phyloP scores from a whole-genome alignment of 768 basidiomycete genomes.

The Suillus tomentosus region DNA sequence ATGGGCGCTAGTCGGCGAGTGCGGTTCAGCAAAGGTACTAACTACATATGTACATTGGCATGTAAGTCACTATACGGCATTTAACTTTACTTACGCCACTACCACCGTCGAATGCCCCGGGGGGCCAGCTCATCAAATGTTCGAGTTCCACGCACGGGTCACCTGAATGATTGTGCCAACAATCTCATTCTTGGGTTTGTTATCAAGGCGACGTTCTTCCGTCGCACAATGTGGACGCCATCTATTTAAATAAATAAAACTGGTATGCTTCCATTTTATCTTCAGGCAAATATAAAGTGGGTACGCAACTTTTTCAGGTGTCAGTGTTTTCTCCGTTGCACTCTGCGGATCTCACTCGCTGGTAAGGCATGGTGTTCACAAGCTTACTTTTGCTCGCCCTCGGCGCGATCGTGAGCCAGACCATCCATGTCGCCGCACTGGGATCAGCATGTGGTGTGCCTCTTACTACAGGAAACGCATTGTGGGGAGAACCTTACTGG shows the following conservation, averaged over 20 bases:
- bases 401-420: neutral
- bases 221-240: neutral
- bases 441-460: slow-evolving; percentile 36
- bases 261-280: neutral
- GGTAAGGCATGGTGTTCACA: neutral
- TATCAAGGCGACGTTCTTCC: neutral
- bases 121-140: no score
- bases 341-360: neutral
- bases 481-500: slow-evolving; percentile 62
- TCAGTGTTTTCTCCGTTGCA: neutral
- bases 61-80: no score
- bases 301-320: neutral
- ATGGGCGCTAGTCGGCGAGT: no score
- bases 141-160: neutral
- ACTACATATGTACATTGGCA: no score
- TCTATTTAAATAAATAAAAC: no score
- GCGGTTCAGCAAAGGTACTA: no score
- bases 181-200: neutral
- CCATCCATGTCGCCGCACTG: slow-evolving; percentile 19
- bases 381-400: slow-evolving; percentile 1
- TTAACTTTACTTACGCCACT: no score
- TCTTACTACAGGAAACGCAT: slow-evolving; percentile 42
- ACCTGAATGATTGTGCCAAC: neutral
- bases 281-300: neutral
- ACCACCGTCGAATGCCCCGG: no score